These are phyloP conservation scores for Geotrichum fermentans DNA, from an alignment of 1,139 yeast species.

Conservation along the genomic window DNA sequence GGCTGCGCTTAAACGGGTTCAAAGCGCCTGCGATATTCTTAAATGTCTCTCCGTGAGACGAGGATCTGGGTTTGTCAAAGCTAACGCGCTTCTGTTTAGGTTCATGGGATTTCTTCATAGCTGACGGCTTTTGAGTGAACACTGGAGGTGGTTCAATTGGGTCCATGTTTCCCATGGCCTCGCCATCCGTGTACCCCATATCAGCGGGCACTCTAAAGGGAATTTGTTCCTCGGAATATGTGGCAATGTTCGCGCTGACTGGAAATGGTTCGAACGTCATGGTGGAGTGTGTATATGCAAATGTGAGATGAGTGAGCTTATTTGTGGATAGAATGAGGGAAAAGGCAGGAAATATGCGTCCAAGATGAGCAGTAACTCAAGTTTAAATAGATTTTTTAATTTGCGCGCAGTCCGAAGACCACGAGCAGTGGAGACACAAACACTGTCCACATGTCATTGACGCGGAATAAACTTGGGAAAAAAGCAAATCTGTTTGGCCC, in stretches of 20 bases:
- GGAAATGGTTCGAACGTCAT: conserved; percentile 4
- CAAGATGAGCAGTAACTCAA: no score
- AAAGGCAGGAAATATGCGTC: neutral
- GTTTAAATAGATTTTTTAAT: no score
- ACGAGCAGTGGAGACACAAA: no score
- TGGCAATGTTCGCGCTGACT: neutral
- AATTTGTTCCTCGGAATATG: conserved; percentile 1
- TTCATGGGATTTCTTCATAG: neutral
- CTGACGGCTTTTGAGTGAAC: neutral
- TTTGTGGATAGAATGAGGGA: neutral
- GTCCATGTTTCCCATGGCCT: conserved; percentile 6
- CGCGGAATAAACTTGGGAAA: no score
- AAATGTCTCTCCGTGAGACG: neutral
- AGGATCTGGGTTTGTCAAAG: neutral
- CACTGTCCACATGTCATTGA: no score
- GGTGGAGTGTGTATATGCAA: neutral
- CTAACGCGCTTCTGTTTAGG: neutral
- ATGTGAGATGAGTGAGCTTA: neutral
- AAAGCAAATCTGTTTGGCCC: no score
- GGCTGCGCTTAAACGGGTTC: neutral
- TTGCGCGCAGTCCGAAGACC: no score
- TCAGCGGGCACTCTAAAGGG: conserved; percentile 4
- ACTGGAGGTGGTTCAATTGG: neutral
- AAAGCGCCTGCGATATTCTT: neutral
- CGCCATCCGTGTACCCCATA: conserved; percentile 4